These are phyloP conservation scores for Oryza coarctata DNA, from an alignment of 176 grass and related monocot genomes.

Conservation along the genomic window DNA sequence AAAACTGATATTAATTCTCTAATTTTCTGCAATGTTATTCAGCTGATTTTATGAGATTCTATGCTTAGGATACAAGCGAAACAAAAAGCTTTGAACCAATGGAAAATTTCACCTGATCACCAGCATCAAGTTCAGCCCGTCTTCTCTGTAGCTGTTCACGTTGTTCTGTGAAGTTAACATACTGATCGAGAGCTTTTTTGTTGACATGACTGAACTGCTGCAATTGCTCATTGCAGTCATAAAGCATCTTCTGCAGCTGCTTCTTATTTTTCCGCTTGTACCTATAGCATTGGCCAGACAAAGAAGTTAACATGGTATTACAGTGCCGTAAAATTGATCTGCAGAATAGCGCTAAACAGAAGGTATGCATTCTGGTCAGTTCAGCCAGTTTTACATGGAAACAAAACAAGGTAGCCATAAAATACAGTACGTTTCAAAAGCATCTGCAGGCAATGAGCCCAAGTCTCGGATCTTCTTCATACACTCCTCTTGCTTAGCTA, in stretches of 20 bases:
- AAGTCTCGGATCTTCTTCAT: conserved; percentile 97
- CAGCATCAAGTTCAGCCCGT: conserved; percentile 89
- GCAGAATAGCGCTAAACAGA: conserved; percentile 3
- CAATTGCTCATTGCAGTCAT: conserved; percentile 86
- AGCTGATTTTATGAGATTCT: conserved; percentile 24
- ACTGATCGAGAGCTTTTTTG: conserved; percentile 98
- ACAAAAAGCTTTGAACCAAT: background rate
- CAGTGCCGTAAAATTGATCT: background rate
- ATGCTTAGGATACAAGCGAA: conserved; percentile 22
- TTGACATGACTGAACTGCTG: conserved; percentile 98
- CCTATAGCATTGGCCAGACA: conserved; percentile 43
- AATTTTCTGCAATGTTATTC: conserved; percentile 75
- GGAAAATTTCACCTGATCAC: conserved; percentile 60
- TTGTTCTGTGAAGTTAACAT: conserved; percentile 98
- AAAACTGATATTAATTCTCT: conserved; percentile 85
- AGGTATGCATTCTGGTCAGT: background rate
- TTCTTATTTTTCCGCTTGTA: conserved; percentile 97
- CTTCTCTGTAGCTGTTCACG: conserved; percentile 85
- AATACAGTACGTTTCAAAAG: conserved; percentile 82
- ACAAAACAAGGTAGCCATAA: background rate
- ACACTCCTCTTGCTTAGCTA: conserved; percentile 92
- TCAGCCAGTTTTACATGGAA: conserved; percentile 16
- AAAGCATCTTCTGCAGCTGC: conserved; percentile 87
- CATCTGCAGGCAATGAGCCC: conserved; percentile 89
- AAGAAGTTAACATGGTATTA: conserved; percentile 25